These are phyloP conservation scores for Fusarium continuum DNA, from an alignment of 2,329 filamentous ascomycete genomes.

Conservation along the genomic window DNA sequence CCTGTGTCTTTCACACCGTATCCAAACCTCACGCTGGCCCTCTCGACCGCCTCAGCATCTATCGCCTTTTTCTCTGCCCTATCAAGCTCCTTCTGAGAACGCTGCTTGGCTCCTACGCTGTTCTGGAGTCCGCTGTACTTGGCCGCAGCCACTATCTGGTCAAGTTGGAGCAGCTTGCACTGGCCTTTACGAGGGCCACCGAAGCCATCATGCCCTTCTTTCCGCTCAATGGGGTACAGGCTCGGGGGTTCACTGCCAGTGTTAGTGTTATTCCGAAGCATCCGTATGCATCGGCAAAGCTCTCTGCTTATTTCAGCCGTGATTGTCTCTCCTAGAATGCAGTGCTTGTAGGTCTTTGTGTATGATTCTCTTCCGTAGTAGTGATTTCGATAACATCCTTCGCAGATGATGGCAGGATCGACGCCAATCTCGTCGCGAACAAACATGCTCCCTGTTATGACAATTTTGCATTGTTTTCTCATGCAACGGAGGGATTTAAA, in stretches of 20 bases:
- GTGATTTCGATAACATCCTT: conserved; percentile 26
- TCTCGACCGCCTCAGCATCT: not conserved
- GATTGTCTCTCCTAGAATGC: conserved; percentile 20
- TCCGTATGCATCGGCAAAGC: conserved; percentile 21
- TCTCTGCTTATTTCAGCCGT: conserved; percentile 29
- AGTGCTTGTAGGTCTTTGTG: conserved; percentile 34
- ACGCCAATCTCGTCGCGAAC: not conserved
- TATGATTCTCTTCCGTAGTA: conserved; percentile 23
- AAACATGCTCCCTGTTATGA: conserved; percentile 37
- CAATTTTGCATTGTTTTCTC: conserved; percentile 20
- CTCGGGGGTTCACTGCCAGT: not conserved
- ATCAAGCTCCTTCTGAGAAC: not conserved
- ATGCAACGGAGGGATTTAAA: conserved; percentile 32
- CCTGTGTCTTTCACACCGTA: not conserved
- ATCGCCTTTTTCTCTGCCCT: not conserved
- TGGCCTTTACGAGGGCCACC: not conserved
- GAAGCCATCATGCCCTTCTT: not conserved
- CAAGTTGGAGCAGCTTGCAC: conserved; percentile 29
- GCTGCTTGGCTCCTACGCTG: conserved; percentile 22
- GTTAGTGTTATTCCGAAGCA: not conserved
- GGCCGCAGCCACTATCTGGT: conserved; percentile 18
- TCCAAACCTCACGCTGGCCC: too few species aligned
- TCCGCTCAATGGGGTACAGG: conserved; percentile 20
- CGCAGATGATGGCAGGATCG: conserved; percentile 23
- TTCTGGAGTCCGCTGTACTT: conserved; percentile 30